These are phyloP conservation scores for Ophiostoma triangulosporum DNA, from an alignment of 2,329 filamentous ascomycete species.

Conservation along the genomic window DNA sequence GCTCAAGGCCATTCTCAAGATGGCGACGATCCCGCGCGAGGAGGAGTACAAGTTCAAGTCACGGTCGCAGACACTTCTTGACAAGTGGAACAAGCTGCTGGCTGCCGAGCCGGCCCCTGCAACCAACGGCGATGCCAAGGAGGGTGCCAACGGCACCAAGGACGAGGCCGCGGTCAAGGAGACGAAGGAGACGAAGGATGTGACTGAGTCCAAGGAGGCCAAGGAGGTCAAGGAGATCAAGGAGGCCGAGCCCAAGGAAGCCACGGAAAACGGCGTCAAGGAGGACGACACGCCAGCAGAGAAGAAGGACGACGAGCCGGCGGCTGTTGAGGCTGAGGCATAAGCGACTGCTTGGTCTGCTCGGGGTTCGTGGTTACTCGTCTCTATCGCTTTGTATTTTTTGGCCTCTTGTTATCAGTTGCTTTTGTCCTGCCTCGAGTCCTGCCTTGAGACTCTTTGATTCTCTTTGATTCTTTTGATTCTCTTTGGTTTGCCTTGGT, in stretches of 20 bases:
- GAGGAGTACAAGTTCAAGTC: constrained; percentile 82
- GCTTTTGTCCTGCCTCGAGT: too few relatives aligned
- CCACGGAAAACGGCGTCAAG: constrained; percentile 23
- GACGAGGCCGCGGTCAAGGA: constrained; percentile 18
- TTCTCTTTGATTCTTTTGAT: too few relatives aligned
- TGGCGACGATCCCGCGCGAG: constrained; percentile 73
- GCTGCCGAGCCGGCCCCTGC: constrained; percentile 27
- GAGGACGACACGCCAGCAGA: constrained; percentile 6
- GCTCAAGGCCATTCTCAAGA: constrained; percentile 82
- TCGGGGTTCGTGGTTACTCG: too few relatives aligned
- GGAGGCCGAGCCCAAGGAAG: constrained; percentile 20
- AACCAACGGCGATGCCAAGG: constrained; percentile 17
- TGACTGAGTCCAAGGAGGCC: constrained; percentile 15
- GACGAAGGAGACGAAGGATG: constrained; percentile 19
- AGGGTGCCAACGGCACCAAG: constrained; percentile 14
- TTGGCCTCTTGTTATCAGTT: too few relatives aligned
- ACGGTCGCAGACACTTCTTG: constrained; percentile 65
- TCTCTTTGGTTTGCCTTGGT: too few relatives aligned
- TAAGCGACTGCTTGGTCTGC: background rate
- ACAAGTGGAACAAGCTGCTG: constrained; percentile 81
- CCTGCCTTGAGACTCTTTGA: too few relatives aligned
- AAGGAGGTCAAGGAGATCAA: constrained; percentile 26
- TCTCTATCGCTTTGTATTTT: too few relatives aligned
- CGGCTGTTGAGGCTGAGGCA: constrained; percentile 12
- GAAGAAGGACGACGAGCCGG: constrained; percentile 8